Base-by-base conservation (phyloP, 2,329 filamentous ascomycete genomes). In the Gyromitra esculenta region DNA sequence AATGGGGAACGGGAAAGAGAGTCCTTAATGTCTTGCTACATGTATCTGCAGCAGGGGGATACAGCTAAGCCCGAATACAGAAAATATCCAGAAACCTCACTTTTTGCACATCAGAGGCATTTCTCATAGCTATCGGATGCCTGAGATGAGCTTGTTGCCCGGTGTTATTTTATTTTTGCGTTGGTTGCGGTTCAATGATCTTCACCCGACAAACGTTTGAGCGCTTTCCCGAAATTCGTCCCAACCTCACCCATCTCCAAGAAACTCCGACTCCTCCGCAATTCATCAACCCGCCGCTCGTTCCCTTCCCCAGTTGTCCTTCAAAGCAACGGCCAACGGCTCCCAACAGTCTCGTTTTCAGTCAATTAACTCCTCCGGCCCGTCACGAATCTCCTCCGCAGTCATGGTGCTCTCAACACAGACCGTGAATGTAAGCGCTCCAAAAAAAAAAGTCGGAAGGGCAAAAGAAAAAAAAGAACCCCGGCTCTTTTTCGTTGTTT, bases 371-470 rank as follows among this genome's bases (percentile, higher is more conserved):
- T 18, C 50, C 59, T 59, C 66, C 59, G 72, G 57, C 37, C 71
- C 52, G 70, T 68, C 69, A 74, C 65, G 37, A 70, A 65, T 56
- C 45, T 31, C 41, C 66, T 35, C 68, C 41, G 50, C 41, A 75
- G 72, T 59, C 50, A 78, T 78, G 76, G 65, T 68, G 39, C 67
- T 78, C 48, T 76, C 76, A 25, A 62, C 88, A 80, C 89, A 90
- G 84, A 89, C 89, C 31, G 65, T 75, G 41, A 75, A 71, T 64
- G 72, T 75, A 75, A 65, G 72, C 66, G n/a, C 50, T 65, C 72
- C 50, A 41, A 64, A n/a, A 39, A n/a, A 39, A 68, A 59, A 54
- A 69, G 56, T 48, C 4, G 25, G 50, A 54, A 45, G 9, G 62
- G n/a, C 35, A 62, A 74, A 68, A 62, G 25, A 74, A 73, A 74